Evolutionary conservation across 2,329 filamentous ascomycete genomes (phyloP), one percentile per base, ranked within the genome.

Genomic region (Penicillium sp.): DNA sequence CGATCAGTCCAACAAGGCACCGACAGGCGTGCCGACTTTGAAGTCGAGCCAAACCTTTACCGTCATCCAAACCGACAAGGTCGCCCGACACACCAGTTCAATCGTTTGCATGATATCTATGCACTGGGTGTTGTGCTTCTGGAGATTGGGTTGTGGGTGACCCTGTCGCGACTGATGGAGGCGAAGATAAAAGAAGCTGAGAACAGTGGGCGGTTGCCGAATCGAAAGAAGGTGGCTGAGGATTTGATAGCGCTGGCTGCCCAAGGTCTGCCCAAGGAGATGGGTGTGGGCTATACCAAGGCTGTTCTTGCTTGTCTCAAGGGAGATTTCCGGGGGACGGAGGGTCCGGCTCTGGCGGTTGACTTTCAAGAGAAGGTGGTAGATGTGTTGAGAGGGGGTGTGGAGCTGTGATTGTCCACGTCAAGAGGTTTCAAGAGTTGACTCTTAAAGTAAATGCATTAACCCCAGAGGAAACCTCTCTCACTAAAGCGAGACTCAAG

Each of bases 111-210:
- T 54, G 76, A 78, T 54, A 71, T 78, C 15, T 77, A 78, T 59
- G 67, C 74, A 4, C 62, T 78, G 12, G 76, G 76, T 5, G 75
- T 78, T 12, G 67, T 77, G 0, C 65, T 78, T 6, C 63, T 79
- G 71, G 66, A 55, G 11, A 55, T 55, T 22, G 52, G 52, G 14
- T 17, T 55, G n/a, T 55, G 52, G 52, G 52, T 65, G 54, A 72
- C 71, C 0, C 45, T 71, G 12, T 72, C 64, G 15, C 62, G 68
- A 28, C 54, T 75, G 10, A 69, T 73, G 42, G 65, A 68, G 37
- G 55, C 55, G 8, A 61, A 63, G n/a, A 70, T 69, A 31, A 57
- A 63, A 20, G 65, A 71, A 12, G 64, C 63, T 10, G 41, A 67
- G 54, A 61, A 48, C n/a, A 68, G 42, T 14, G 65, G 68, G n/a